These are phyloP conservation scores for Trichoderma virens DNA, from an alignment of 495 filamentous ascomycete genomes.

Conservation along the genomic window DNA sequence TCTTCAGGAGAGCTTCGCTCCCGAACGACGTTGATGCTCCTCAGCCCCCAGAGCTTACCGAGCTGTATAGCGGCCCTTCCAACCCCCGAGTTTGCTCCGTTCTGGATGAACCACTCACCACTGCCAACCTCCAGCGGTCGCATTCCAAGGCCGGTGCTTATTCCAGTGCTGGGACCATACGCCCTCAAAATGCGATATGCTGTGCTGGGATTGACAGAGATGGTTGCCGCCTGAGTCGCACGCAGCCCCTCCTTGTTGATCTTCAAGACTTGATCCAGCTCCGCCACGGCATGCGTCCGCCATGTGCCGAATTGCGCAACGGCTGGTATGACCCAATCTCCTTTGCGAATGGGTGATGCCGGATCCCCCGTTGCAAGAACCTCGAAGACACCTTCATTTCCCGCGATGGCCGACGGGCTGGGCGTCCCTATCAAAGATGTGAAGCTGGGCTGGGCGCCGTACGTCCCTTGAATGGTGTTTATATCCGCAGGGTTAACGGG, in stretches of 20 bases:
- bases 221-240: constrained; percentile 69
- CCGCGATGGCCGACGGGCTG: constrained; percentile 51
- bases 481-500: constrained; percentile 97
- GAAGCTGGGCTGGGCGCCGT: constrained; percentile 75
- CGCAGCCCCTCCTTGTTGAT: constrained; percentile 63
- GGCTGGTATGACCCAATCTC: constrained; percentile 91
- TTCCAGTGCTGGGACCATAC: constrained; percentile 48
- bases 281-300: constrained; percentile 77
- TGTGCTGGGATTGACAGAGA: constrained; percentile 85
- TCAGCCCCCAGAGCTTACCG: constrained; percentile 71
- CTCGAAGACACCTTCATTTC: constrained; percentile 91
- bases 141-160: constrained; percentile 19
- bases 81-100: constrained; percentile 90
- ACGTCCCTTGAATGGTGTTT: constrained; percentile 90
- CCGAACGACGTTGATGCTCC: constrained; percentile 79
- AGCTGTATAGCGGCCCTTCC: constrained; percentile 85
- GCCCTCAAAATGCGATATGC: constrained; percentile 89
- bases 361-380: constrained; percentile 56
- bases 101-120: constrained; percentile 90
- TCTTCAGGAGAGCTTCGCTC: constrained; percentile 52
- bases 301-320: constrained; percentile 79
- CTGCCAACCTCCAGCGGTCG: constrained; percentile 27
- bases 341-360: constrained; percentile 44
- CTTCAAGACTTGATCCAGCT: constrained; percentile 51
- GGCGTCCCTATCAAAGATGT: constrained; percentile 63